These are phyloP conservation scores for Dipteronia dyeriana DNA, from an alignment of 345 rosid genomes.

Conservation along the genomic window DNA sequence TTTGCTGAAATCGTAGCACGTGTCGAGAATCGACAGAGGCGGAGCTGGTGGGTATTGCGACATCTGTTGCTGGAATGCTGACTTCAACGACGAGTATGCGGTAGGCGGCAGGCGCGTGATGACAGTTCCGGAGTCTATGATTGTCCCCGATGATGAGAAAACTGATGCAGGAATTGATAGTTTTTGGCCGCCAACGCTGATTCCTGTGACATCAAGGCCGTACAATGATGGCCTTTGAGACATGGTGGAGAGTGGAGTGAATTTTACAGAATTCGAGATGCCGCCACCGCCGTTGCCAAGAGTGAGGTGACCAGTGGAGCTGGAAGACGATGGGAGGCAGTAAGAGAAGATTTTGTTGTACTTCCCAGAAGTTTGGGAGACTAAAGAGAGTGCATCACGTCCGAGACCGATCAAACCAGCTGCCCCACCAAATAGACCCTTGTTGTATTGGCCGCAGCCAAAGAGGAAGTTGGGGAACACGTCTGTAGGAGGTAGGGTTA, in stretches of 20 bases:
- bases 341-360: conserved; percentile 75
- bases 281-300: conserved; percentile 41
- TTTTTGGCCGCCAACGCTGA: conserved; percentile 55
- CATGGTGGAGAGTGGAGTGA: conserved; percentile 54
- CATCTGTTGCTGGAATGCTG: conserved; percentile 55
- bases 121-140: conserved; percentile 88
- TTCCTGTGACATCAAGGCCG: conserved; percentile 54
- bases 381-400: conserved; percentile 55
- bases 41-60: conserved; percentile 52
- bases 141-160: conserved; percentile 48
- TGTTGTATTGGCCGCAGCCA: conserved; percentile 58
- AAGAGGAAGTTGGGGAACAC: conserved; percentile 44
- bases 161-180: conserved; percentile 48
- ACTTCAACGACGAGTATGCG: conserved; percentile 48
- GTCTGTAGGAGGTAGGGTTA: conserved; percentile 52
- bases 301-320: conserved; percentile 69
- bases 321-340: conserved; percentile 72
- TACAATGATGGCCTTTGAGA: conserved; percentile 46
- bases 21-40: conserved; percentile 67
- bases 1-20: conserved; percentile 68
- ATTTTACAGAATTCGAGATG: conserved; percentile 41
- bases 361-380: conserved; percentile 56
- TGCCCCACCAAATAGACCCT: no score
- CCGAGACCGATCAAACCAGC: conserved; percentile 88
- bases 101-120: conserved; percentile 73